phyloP scores from a whole-genome alignment of 2,329 filamentous ascomycete genomes.

The Alternaria sp. region DNA sequence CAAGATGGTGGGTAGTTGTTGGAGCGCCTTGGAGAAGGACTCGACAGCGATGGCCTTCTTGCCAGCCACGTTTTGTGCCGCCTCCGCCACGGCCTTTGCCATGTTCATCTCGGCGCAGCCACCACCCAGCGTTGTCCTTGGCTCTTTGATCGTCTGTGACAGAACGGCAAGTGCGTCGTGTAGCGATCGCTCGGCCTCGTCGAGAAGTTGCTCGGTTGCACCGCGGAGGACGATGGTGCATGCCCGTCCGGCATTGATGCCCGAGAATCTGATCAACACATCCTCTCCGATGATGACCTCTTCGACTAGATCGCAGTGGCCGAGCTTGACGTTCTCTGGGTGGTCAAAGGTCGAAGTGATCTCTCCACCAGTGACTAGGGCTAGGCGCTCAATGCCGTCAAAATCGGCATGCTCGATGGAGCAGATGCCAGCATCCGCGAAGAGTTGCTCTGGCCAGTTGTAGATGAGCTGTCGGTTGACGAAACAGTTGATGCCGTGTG shows the following conservation, averaged over 20 bases:
- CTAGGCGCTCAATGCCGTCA: conserved; percentile 94
- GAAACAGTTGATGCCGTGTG: conserved; percentile 99
- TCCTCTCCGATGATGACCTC: conserved; percentile 99
- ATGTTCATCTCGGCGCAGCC: conserved; percentile 99
- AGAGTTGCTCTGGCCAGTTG: conserved; percentile 99
- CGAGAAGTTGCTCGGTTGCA: conserved; percentile 94
- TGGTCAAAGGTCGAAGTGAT: conserved; percentile 98
- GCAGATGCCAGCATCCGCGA: conserved; percentile 96
- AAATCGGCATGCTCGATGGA: conserved; percentile 99
- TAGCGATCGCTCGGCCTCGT: conserved; percentile 94
- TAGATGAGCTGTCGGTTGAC: conserved; percentile 99
- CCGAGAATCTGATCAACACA: conserved; percentile 96
- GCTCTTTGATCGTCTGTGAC: conserved; percentile 95
- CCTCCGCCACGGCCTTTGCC: conserved; percentile 96
- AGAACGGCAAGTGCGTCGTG: conserved; percentile 96
- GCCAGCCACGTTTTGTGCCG: conserved; percentile 91
- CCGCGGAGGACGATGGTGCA: conserved; percentile 97
- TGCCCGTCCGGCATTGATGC: conserved; percentile 89
- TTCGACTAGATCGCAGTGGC: conserved; percentile 93
- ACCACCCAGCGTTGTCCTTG: conserved; percentile 91
- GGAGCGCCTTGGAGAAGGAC: conserved; percentile 85
- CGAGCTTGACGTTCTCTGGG: conserved; percentile 95
- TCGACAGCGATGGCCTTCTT: conserved; percentile 96
- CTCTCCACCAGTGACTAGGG: conserved; percentile 94
- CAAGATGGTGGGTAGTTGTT: conserved; percentile 94